A percentile compares a stretch with the other conserved stretches of the same genome.
phyloP scores from a whole-genome alignment of 75 land plant species.

The Selaginella moellendorffii region DNA sequence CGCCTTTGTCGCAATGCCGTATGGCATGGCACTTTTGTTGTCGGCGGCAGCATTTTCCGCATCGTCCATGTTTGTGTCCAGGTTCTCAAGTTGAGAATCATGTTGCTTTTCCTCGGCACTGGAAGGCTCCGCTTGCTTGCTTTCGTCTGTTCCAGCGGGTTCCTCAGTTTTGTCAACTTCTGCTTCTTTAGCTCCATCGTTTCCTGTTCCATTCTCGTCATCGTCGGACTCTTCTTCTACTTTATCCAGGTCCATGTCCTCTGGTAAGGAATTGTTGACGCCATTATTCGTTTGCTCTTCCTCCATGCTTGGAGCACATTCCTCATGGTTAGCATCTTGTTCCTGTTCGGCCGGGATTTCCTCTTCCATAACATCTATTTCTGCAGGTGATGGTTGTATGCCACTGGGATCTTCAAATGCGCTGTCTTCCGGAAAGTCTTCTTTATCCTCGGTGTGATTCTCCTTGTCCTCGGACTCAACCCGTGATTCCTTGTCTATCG shows the following conservation, averaged over 20 bases:
- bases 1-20: too few relatives aligned
- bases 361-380: constrained; percentile 8
- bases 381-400: constrained; percentile 21
- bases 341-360: too few relatives aligned
- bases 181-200: constrained; percentile 18
- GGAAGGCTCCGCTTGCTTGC: constrained; percentile 8
- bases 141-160: constrained; percentile 21
- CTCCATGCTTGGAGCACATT: too few relatives aligned
- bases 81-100: constrained; percentile 2
- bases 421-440: constrained; percentile 10
- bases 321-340: not conserved
- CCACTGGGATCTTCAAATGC: constrained; percentile 52
- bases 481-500: constrained; percentile 18
- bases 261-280: constrained; percentile 6
- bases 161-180: constrained; percentile 13
- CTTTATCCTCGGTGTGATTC: constrained; percentile 11
- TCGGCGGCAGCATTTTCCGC: too few relatives aligned
- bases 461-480: not conserved
- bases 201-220: not conserved
- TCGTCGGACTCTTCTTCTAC: constrained; percentile 9
- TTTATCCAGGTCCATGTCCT: constrained; percentile 21
- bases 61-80: not conserved
- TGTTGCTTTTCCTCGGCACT: constrained; percentile 3
- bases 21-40: too few relatives aligned
- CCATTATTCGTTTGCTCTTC: not conserved